Conservation (phyloP, 2,329 filamentous ascomycete genomes). For the Xylaria sp. region DNA sequence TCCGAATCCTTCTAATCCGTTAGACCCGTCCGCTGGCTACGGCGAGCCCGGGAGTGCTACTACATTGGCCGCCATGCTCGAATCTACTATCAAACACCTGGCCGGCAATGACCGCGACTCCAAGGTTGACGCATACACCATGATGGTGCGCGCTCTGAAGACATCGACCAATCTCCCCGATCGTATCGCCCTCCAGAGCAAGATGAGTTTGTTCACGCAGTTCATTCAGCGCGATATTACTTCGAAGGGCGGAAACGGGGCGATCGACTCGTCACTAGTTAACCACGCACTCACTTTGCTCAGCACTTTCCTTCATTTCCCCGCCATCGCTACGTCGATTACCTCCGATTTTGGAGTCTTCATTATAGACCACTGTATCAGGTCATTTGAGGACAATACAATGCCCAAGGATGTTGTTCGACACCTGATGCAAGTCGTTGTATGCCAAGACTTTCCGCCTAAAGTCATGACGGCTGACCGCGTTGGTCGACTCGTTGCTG, state of each 20-base stretch:
- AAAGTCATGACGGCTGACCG: conserved; percentile 76
- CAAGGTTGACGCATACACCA: conserved; percentile 84
- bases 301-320: conserved; percentile 75
- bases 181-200: conserved; percentile 71
- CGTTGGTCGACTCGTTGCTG: conserved; percentile 71
- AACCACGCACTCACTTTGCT: conserved; percentile 81
- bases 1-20: conserved; percentile 49
- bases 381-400: conserved; percentile 69
- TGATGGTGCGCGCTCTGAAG: conserved; percentile 76
- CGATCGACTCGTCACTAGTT: conserved; percentile 70
- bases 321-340: conserved; percentile 71
- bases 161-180: conserved; percentile 84
- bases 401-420: conserved; percentile 79
- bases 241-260: conserved; percentile 60
- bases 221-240: conserved; percentile 85
- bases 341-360: conserved; percentile 80
- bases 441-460: conserved; percentile 76
- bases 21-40: conserved; percentile 51
- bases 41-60: conserved; percentile 47
- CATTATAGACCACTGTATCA: conserved; percentile 80
- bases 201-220: conserved; percentile 77
- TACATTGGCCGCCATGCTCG: conserved; percentile 79
- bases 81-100: conserved; percentile 82
- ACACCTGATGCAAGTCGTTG: conserved; percentile 79
- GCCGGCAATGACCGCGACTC: conserved; percentile 73